Conservation (phyloP, 768 basidiomycete genomes). For the Leccinellum luteum region DNA sequence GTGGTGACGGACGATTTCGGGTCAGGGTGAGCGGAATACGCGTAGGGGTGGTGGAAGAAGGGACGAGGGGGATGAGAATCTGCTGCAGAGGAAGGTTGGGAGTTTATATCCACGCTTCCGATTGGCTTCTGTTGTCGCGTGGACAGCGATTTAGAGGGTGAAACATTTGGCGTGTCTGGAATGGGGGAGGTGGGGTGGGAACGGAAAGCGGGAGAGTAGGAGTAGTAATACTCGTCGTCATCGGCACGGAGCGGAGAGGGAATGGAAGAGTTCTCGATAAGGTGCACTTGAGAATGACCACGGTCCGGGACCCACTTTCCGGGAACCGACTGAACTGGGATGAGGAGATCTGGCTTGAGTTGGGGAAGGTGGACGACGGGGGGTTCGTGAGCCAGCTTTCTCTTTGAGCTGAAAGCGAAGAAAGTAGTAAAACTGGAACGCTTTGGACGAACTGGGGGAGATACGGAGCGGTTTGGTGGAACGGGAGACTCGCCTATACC, state of each 20-base stretch:
- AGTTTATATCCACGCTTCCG: slow-evolving; percentile 11
- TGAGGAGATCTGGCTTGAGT: slow-evolving; percentile 7
- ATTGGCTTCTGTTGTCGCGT: slow-evolving; percentile 13
- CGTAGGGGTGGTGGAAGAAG: slow-evolving; percentile 50
- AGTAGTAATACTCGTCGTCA: slow-evolving; percentile 50
- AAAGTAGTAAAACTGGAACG: slow-evolving; percentile 42
- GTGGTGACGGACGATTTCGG: slow-evolving; percentile 1
- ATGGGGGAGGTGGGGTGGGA: slow-evolving; percentile 12
- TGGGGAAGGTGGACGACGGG: slow-evolving; percentile 16
- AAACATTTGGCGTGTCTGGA: slow-evolving; percentile 9
- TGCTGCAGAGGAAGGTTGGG: slow-evolving; percentile 15
- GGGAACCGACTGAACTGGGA: slow-evolving; percentile 7
- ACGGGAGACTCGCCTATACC: slow-evolving; percentile 68
- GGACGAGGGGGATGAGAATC: slow-evolving; percentile 22
- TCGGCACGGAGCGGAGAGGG: slow-evolving; percentile 26
- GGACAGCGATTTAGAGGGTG: slow-evolving; percentile 16
- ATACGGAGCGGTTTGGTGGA: slow-evolving; percentile 21
- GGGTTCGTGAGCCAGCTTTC: slow-evolving; percentile 19
- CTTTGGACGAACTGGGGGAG: slow-evolving; percentile 26
- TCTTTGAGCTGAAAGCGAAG: slow-evolving; percentile 29
- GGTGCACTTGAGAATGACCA: slow-evolving; percentile 5
- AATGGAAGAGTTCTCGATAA: slow-evolving; percentile 10
- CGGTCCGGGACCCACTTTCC: slow-evolving; percentile 20
- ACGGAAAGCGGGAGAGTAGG: slow-evolving; percentile 38
- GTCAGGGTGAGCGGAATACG: slow-evolving; percentile 35